phyloP scores from a whole-genome alignment of 768 basidiomycete species.

The Termitomyces sp. region DNA sequence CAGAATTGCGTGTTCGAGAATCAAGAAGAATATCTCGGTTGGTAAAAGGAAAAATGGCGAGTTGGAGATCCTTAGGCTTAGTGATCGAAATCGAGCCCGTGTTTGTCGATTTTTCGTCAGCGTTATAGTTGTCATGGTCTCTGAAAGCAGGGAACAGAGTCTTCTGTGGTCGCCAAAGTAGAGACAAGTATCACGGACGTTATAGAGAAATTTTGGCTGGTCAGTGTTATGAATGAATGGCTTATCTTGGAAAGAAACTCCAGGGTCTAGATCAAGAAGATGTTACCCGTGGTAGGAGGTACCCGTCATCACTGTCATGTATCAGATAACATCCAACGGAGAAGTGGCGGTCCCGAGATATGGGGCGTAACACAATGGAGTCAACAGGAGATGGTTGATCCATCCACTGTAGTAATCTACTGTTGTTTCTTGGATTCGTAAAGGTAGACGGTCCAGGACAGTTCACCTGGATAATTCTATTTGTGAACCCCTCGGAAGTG shows the following conservation, averaged over 20 bases:
- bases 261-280: not conserved
- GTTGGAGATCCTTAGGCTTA: slow-evolving; percentile 16
- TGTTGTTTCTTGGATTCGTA: not conserved
- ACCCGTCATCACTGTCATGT: not conserved
- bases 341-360: not conserved
- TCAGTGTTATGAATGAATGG: not conserved
- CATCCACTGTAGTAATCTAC: not conserved
- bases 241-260: not conserved
- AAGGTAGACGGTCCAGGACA: not conserved
- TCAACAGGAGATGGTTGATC: not conserved
- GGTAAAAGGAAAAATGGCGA: slow-evolving; percentile 28
- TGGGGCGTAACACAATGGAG: not conserved
- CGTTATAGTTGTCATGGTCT: slow-evolving; percentile 9
- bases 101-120: slow-evolving; percentile 1
- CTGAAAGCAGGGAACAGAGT: not conserved
- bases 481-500: too few relatives aligned
- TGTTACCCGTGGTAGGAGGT: not conserved
- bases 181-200: not conserved
- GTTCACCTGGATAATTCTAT: too few relatives aligned
- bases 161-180: not conserved
- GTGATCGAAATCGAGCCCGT: slow-evolving; percentile 8
- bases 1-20: slow-evolving; percentile 30
- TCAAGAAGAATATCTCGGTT: slow-evolving; percentile 30
- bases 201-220: not conserved
- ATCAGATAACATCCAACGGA: not conserved